Evolutionary conservation across 257 asterid genomes (phyloP).

Genomic region (Solanum peruvianum): DNA sequence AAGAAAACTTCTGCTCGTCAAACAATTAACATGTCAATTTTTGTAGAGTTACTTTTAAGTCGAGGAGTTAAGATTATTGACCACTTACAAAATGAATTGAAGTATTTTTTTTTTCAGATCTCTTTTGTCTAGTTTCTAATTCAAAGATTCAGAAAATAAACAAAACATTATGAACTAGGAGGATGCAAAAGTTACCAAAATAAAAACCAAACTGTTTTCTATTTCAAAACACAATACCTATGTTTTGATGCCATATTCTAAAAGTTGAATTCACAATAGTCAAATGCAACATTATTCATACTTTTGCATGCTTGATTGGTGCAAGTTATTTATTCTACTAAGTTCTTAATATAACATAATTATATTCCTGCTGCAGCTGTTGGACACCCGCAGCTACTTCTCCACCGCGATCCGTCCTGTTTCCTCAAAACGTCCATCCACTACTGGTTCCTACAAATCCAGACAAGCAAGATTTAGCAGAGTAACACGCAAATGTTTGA

Average conservation of each 20-base stretch:
- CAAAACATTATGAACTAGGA: neutral
- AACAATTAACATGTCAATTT: neutral
- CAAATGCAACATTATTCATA: neutral
- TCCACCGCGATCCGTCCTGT: too few species aligned
- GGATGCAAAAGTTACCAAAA: neutral
- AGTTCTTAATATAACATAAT: neutral
- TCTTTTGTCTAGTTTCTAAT: neutral
- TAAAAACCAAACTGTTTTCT: neutral
- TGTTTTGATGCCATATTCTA: neutral
- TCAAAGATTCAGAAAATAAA: neutral
- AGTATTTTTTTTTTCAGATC: too few species aligned
- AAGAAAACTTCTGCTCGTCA: neutral
- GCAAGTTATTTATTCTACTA: neutral
- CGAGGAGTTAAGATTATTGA: neutral
- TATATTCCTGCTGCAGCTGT: neutral
- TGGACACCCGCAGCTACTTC: neutral
- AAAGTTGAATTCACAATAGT: neutral
- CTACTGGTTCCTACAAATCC: constrained; percentile 14
- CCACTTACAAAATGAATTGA: neutral
- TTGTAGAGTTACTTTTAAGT: neutral
- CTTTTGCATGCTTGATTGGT: neutral
- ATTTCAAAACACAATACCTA: neutral
- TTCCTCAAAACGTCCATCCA: neutral
- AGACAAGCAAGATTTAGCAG: neutral
- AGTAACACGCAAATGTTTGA: neutral